Conservation (phyloP, 306 rosid genomes). For the Vicia sativa region DNA sequence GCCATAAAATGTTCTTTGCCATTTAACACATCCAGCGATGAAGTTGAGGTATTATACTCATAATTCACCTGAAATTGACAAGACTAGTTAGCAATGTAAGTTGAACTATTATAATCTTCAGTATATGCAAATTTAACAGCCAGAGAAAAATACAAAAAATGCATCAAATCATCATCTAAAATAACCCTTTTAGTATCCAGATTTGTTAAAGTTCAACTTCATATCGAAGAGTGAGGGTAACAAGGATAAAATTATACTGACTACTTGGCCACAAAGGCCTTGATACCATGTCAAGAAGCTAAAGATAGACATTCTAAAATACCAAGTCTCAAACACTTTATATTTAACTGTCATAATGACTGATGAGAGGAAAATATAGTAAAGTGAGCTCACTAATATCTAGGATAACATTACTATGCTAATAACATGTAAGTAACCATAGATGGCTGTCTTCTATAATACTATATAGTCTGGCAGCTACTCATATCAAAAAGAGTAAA, state of each 20-base stretch:
- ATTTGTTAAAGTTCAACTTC: slow-evolving; percentile 12
- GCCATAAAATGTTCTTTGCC: slow-evolving; percentile 63
- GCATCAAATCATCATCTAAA: slow-evolving; percentile 16
- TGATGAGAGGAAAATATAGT: slow-evolving; percentile 12
- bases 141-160: slow-evolving; percentile 28
- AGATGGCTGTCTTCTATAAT: slow-evolving; percentile 9
- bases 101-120: slow-evolving; percentile 20
- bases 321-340: neutral
- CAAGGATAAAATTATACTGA: slow-evolving; percentile 24
- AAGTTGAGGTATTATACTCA: slow-evolving; percentile 55
- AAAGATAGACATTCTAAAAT: slow-evolving; percentile 8
- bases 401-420: slow-evolving; percentile 12
- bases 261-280: slow-evolving; percentile 10
- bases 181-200: neutral
- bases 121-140: slow-evolving; percentile 23
- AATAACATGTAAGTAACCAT: slow-evolving; percentile 13
- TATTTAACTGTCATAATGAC: slow-evolving; percentile 8
- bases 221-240: neutral
- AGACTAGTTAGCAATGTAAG: neutral
- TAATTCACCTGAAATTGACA: slow-evolving; percentile 78
- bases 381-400: slow-evolving; percentile 12
- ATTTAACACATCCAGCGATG: slow-evolving; percentile 55
- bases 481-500: neutral
- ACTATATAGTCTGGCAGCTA: neutral
- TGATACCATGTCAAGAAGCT: slow-evolving; percentile 13